These are phyloP conservation scores for Ogataea wickerhamii DNA, from an alignment of 805 yeast genomes.

Conservation along the genomic window DNA sequence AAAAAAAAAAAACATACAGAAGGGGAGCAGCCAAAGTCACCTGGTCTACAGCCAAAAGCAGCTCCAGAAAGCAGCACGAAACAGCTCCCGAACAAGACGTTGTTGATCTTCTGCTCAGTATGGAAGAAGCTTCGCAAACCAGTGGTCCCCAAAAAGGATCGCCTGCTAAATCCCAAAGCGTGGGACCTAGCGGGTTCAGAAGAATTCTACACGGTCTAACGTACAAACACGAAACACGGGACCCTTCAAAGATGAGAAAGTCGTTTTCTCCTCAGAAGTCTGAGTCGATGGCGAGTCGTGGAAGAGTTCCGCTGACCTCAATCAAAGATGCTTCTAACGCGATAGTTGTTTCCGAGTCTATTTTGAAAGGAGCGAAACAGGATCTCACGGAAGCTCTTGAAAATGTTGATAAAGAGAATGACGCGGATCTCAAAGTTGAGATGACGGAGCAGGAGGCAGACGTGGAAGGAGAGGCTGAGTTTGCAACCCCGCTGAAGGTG, in stretches of 20 bases:
- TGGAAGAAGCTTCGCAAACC: not conserved
- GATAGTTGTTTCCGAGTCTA: constrained; percentile 12
- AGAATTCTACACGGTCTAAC: constrained; percentile 47
- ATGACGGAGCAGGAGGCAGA: not conserved
- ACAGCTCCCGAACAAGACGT: too few species aligned
- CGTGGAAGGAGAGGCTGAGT: not conserved
- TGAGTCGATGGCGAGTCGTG: constrained; percentile 11
- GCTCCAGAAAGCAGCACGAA: too few species aligned
- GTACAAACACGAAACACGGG: constrained; percentile 33
- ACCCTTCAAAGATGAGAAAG: constrained; percentile 17
- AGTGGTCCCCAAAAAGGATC: constrained; percentile 1
- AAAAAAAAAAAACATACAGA: too few species aligned
- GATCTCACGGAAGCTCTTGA: constrained; percentile 21
- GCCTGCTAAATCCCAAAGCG: constrained; percentile 8
- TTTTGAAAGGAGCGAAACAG: constrained; percentile 22
- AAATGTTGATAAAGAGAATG: constrained; percentile 21
- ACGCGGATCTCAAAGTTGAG: constrained; percentile 1
- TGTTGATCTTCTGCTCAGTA: too few species aligned
- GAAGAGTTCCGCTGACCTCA: constrained; percentile 25
- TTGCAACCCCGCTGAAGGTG: constrained; percentile 11
- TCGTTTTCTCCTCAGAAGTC: constrained; percentile 24
- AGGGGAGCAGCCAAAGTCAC: too few species aligned
- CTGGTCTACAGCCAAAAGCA: too few species aligned
- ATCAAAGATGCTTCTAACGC: constrained; percentile 18
- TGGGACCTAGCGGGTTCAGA: constrained; percentile 11